A percentile compares a stretch with the other conserved stretches of the same genome.
These are phyloP conservation scores for Biscutella auriculata DNA, from an alignment of 441 rosid species.

Conservation along the genomic window DNA sequence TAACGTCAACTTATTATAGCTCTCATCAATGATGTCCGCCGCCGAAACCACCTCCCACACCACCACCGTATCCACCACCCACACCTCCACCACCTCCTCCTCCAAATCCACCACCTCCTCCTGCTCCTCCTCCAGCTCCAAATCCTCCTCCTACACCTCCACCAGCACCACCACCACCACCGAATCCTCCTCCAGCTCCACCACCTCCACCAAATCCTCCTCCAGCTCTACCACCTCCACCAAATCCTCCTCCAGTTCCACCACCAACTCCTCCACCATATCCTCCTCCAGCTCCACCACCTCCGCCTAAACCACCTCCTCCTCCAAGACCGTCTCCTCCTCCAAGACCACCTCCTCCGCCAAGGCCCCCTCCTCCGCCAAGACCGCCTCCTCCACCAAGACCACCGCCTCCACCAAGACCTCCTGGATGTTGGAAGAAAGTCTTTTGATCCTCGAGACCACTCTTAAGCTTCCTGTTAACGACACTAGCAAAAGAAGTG, in stretches of 20 bases:
- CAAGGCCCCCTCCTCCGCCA: slow-evolving; percentile 12
- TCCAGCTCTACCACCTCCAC: too few species aligned
- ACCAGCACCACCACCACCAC: background rate
- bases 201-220: too few species aligned
- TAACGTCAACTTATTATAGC: background rate
- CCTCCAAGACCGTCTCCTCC: slow-evolving; percentile 9
- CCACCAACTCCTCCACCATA: too few species aligned
- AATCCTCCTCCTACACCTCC: slow-evolving; percentile 13
- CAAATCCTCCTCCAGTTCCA: slow-evolving; percentile 12
- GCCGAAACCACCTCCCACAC: slow-evolving; percentile 20
- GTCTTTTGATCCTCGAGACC: slow-evolving; percentile 23
- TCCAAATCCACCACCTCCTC: slow-evolving; percentile 22
- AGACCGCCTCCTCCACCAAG: slow-evolving; percentile 12
- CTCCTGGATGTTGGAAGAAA: slow-evolving; percentile 8
- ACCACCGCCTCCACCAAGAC: slow-evolving; percentile 8
- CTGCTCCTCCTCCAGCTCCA: slow-evolving; percentile 11
- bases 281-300: too few species aligned
- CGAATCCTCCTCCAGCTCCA: too few species aligned
- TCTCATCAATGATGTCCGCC: slow-evolving; percentile 17
- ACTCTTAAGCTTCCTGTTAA: slow-evolving; percentile 22
- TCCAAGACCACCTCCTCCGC: background rate
- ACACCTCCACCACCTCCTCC: slow-evolving; percentile 17
- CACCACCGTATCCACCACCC: slow-evolving; percentile 13
- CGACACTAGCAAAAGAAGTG: slow-evolving; percentile 21
- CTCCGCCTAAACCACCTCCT: background rate